Evolutionary conservation across 257 asterid species (phyloP).

Genomic region (Salvia splendens): DNA sequence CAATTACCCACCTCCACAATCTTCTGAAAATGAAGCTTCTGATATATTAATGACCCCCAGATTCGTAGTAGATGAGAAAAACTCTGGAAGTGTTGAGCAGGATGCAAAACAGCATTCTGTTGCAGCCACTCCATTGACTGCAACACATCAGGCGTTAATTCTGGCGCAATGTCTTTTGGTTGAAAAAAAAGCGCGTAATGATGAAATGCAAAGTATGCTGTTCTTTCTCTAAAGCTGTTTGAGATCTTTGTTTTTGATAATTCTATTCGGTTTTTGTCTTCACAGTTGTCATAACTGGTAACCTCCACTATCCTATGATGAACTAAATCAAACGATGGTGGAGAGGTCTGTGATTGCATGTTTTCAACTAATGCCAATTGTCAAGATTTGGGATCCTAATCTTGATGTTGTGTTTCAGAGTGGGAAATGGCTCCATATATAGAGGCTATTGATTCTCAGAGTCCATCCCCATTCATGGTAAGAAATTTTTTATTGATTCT

Average conservation of each 20-base stretch:
- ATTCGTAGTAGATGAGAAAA: conserved; percentile 49
- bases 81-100: conserved; percentile 40
- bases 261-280: conserved; percentile 1
- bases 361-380: not conserved
- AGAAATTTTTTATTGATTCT: conserved; percentile 52
- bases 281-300: not conserved
- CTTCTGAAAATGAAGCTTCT: conserved; percentile 70
- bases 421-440: conserved; percentile 96
- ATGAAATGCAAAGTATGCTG: conserved; percentile 74
- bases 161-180: conserved; percentile 71
- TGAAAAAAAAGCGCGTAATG: conserved; percentile 69
- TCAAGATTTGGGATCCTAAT: conserved; percentile 24
- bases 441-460: conserved; percentile 92
- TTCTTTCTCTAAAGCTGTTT: conserved; percentile 26
- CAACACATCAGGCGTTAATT: conserved; percentile 77
- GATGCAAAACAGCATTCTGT: conserved; percentile 39
- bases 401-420: conserved; percentile 48
- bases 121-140: conserved; percentile 54
- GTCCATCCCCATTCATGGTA: conserved; percentile 66
- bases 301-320: not conserved
- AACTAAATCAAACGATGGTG: conserved; percentile 8
- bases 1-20: conserved; percentile 39
- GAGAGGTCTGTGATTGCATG: not conserved
- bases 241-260: conserved; percentile 2
- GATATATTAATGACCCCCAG: conserved; percentile 81